phyloP scores from a whole-genome alignment of 257 asterid genomes.

The Plantago major region DNA sequence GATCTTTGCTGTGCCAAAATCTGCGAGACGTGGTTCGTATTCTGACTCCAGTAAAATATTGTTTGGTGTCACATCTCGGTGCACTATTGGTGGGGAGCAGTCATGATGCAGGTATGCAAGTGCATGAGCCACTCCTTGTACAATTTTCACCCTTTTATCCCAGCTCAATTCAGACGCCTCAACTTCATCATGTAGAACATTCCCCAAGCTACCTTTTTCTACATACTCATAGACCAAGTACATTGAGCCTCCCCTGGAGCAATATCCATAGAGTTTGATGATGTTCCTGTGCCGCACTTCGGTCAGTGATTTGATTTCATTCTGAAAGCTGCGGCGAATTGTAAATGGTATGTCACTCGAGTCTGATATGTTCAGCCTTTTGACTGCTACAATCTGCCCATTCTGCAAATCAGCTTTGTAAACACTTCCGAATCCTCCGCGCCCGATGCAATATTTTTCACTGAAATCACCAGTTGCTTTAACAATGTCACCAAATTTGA shows the following conservation, averaged over 20 bases:
- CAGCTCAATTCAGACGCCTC: slow-evolving; percentile 56
- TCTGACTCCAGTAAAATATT: slow-evolving; percentile 72
- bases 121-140: slow-evolving; percentile 85
- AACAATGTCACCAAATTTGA: slow-evolving; percentile 66
- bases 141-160: slow-evolving; percentile 59
- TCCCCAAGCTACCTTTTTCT: slow-evolving; percentile 72
- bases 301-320: slow-evolving; percentile 70
- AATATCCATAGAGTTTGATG: slow-evolving; percentile 78
- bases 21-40: slow-evolving; percentile 73
- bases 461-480: slow-evolving; percentile 65
- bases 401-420: slow-evolving; percentile 56
- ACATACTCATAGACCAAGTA: slow-evolving; percentile 86
- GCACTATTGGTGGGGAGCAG: slow-evolving; percentile 80
- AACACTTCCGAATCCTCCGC: slow-evolving; percentile 85
- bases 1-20: slow-evolving; percentile 85
- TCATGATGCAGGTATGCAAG: slow-evolving; percentile 94
- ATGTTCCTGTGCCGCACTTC: slow-evolving; percentile 88
- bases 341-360: slow-evolving; percentile 46
- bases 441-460: slow-evolving; percentile 67
- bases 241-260: slow-evolving; percentile 64
- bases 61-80: slow-evolving; percentile 69
- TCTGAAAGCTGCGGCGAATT: slow-evolving; percentile 58
- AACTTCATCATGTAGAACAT: slow-evolving; percentile 36
- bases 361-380: slow-evolving; percentile 60
- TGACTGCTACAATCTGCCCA: slow-evolving; percentile 73